Evolutionary conservation across 2,329 filamentous ascomycete genomes (phyloP).

Genomic region (Scytalidium sp.): DNA sequence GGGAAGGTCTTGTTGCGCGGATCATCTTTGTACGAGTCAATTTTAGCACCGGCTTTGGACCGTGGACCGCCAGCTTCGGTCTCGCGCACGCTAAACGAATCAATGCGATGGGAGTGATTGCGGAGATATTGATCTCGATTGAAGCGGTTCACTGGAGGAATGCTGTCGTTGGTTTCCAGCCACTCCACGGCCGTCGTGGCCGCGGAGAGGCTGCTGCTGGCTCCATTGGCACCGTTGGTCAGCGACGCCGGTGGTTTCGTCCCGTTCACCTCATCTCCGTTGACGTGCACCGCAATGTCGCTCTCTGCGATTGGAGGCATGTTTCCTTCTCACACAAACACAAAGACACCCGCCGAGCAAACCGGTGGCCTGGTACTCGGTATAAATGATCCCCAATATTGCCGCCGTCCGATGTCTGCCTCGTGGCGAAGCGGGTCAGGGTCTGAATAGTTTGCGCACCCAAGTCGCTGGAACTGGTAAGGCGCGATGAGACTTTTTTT

Average conservation of each 20-base stretch:
- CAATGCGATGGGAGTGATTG: slow-evolving; percentile 16
- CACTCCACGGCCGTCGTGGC: no score
- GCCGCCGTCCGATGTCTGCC: no score
- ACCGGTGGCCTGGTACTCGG: background rate
- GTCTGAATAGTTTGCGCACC: no score
- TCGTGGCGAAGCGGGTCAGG: no score
- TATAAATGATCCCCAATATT: background rate
- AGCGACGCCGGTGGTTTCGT: background rate
- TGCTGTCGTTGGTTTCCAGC: background rate
- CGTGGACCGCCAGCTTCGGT: slow-evolving; percentile 19
- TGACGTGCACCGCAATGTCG: background rate
- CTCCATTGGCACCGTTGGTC: background rate
- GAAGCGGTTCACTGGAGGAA: background rate
- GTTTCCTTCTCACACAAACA: background rate
- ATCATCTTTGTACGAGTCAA: slow-evolving; percentile 26
- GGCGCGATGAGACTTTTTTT: no score
- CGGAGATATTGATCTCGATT: background rate
- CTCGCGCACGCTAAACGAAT: slow-evolving; percentile 16
- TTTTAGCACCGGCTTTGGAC: slow-evolving; percentile 22
- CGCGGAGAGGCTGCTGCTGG: background rate
- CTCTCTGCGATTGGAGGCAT: background rate
- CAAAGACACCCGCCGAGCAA: background rate
- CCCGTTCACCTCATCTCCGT: background rate
- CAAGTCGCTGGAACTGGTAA: no score
- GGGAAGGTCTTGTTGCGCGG: slow-evolving; percentile 37